phyloP scores from a whole-genome alignment of 805 yeast genomes.

The Cyberlindnera euphorbiae region DNA sequence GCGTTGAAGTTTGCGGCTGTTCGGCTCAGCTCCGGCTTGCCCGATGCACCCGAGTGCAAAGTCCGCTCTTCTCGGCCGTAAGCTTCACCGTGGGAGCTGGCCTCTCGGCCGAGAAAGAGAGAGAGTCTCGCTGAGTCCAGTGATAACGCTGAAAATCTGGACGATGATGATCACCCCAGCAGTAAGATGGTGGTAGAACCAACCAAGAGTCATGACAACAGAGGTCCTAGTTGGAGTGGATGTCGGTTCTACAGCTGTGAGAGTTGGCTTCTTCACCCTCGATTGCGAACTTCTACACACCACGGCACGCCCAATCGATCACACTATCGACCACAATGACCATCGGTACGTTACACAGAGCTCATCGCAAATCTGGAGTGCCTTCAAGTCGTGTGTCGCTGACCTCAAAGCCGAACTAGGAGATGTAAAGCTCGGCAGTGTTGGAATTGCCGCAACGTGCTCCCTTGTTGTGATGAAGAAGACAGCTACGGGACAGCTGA shows the following conservation, averaged over 20 bases:
- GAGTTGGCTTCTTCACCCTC: conserved; percentile 31
- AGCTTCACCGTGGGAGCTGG: no score
- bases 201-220: no score
- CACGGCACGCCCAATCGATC: conserved; percentile 20
- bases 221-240: conserved; percentile 36
- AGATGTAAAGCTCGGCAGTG: conserved; percentile 18
- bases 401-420: neutral
- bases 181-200: no score
- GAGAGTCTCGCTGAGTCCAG: no score
- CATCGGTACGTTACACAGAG: conserved; percentile 35
- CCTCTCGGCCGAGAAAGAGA: no score
- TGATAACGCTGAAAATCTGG: no score
- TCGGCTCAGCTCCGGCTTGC: no score
- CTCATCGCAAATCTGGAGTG: conserved; percentile 33
- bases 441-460: conserved; percentile 53
- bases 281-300: conserved; percentile 17
- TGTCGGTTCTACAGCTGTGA: conserved; percentile 46
- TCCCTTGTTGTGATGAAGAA: conserved; percentile 45
- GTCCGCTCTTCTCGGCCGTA: no score
- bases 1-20: no score
- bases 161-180: no score
- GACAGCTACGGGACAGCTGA: conserved; percentile 7
- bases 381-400: conserved; percentile 27
- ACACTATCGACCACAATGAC: conserved; percentile 20
- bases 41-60: no score